Base-by-base conservation (phyloP, 441 rosid species). In the Pelargonium myrrhifolium region DNA sequence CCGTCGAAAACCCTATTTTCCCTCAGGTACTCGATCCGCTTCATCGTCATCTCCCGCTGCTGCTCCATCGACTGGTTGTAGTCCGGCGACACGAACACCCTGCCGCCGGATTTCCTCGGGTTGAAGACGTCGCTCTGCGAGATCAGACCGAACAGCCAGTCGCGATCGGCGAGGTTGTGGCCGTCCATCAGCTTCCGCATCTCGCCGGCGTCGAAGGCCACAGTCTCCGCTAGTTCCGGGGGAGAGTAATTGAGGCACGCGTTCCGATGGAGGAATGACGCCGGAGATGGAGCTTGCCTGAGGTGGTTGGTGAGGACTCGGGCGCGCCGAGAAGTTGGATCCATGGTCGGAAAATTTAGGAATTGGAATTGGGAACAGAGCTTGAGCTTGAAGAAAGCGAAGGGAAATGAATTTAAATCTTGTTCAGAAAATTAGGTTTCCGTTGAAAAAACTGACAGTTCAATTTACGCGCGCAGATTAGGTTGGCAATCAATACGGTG, bases 11-110 rank as follows among this genome's bases (percentile, higher is more conserved):
- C 91, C 0, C 92, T 89, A 65, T 67, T 78, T 28, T 87, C 94
- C 1, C 75, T 69, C 75, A 92, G 55, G 68, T 80, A 85, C 65
- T 35, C 74, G 64, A 92, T 79, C 72, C 94, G 77, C 68, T 55
- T 85, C 96, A 82, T 77, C 0, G 94, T 92, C 65, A 85, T 78
- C 80, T 92, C 93, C 5, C 97, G 78, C 77, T 92, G 97, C 65
- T 86, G 94, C 77, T 87, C 96, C 97, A 84, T 92, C 42, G 94
- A 68, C 82, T 87, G 94, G 73, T 89, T 89, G 62, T 78, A 89
- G 72, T 89, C 92, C n/a, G 96, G 91, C 31, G 75, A 63, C 49
- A 85, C 84, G 66, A 79, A 92, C 14, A 92, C 69, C 79, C 77
- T 81, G 51, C 88, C 92, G 11, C 92, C 97, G 47, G 77, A 73